Evolutionary conservation across 768 basidiomycete genomes (phyloP).

Genomic region (Lentinula edodes): DNA sequence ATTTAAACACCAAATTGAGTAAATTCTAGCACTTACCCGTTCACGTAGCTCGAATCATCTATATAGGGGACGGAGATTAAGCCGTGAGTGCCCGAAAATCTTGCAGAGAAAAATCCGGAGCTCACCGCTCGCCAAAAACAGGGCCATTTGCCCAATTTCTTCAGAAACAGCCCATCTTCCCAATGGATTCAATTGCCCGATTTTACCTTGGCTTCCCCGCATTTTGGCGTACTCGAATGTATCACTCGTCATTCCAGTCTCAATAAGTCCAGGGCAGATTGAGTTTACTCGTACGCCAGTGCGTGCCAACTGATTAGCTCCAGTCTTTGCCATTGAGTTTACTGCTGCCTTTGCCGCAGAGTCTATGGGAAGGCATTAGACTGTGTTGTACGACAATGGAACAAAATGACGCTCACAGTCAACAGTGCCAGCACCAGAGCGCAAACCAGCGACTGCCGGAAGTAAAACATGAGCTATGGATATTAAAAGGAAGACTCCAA

Average conservation of each 20-base stretch:
- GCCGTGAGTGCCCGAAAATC: not conserved
- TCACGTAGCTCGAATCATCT: slow-evolving; percentile 92
- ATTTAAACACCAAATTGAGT: not conserved
- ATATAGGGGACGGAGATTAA: not conserved
- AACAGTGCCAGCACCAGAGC: slow-evolving; percentile 74
- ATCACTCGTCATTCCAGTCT: slow-evolving; percentile 85
- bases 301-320: slow-evolving; percentile 72
- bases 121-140: slow-evolving; percentile 85
- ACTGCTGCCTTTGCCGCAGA: slow-evolving; percentile 94
- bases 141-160: slow-evolving; percentile 82
- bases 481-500: not conserved
- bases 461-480: not conserved
- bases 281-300: slow-evolving; percentile 85
- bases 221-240: slow-evolving; percentile 75
- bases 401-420: slow-evolving; percentile 55
- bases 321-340: slow-evolving; percentile 81
- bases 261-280: slow-evolving; percentile 88
- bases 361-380: slow-evolving; percentile 37
- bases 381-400: slow-evolving; percentile 13
- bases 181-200: slow-evolving; percentile 82
- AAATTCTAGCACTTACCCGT: slow-evolving; percentile 36
- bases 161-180: slow-evolving; percentile 78
- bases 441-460: slow-evolving; percentile 66
- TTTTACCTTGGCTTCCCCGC: slow-evolving; percentile 66
- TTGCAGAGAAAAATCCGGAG: not conserved